Evolutionary conservation across 1,284 basidiomycete genomes (phyloP), one percentile per base, ranked within the genome.

Genomic region (Papiliotrema laurentii): DNA sequence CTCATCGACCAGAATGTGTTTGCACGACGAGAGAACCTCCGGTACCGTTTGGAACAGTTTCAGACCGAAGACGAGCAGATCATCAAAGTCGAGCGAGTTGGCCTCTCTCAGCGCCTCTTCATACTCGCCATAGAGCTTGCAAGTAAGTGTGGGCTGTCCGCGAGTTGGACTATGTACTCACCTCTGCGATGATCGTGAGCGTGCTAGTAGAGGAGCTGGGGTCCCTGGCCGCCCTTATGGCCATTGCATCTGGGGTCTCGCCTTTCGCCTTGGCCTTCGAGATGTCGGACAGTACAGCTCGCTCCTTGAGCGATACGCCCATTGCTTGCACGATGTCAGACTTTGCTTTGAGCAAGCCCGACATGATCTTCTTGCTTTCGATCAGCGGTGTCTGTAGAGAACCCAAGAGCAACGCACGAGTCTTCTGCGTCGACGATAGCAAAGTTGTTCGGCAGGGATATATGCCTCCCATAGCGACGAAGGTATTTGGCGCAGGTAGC

Each of bases 81-180:
- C 91, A 64, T 96, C 91, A 62, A 94, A 96, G 71, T 96, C 91
- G 13, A 94, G 76, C 26, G 86, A 82, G 54, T 89, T 88, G 51
- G 78, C 80, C 21, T 77, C 75, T 35, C 78, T 75, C 27, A 93
- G 76, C 2, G 75, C 75, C 14, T 74, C 75, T 60, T 90, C 82
- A 66, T 94, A 96, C 26, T 83, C 78, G 21, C 77, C 75, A 68
- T 86, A 89, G 10, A 89, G 73, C 48, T 51, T 31, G 33, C 36
- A 28, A 81, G 53, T 22, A 18, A 21, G 28, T 13, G 18, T 27
- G 11, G 24, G 19, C 21, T 18, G 24, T 19, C 28, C 5, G 22
- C 31, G 21, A 26, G 24, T 13, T 1, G 33, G 13, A 37, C 9
- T 14, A 4, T 13, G 36, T 22, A 42, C 59, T 48, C 25, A 66